Percentiles rank a stretch among this genome's conserved stretches.
These are phyloP conservation scores for Candida corydali DNA, from an alignment of 805 yeast species.

Conservation along the genomic window DNA sequence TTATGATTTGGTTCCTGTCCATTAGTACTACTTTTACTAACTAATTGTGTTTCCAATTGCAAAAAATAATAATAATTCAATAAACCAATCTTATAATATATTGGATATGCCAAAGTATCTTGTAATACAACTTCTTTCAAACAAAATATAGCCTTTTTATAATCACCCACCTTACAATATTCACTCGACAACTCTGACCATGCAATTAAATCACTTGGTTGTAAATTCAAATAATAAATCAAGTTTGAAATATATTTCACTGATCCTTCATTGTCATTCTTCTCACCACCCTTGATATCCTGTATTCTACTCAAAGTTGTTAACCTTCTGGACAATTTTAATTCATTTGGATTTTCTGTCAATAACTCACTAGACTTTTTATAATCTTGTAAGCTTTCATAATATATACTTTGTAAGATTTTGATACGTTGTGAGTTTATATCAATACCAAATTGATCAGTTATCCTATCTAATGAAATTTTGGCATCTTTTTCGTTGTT, in stretches of 20 bases:
- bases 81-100: conserved; percentile 58
- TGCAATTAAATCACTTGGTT: conserved; percentile 70
- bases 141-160: conserved; percentile 62
- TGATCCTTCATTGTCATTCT: background rate
- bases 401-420: conserved; percentile 49
- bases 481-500: conserved; percentile 71
- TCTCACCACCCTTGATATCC: conserved; percentile 8
- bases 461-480: conserved; percentile 54
- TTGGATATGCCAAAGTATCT: conserved; percentile 66
- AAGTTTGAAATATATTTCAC: conserved; percentile 54
- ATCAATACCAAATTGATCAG: conserved; percentile 56
- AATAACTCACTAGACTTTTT: conserved; percentile 25
- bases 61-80: conserved; percentile 28
- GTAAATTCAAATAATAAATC: conserved; percentile 50
- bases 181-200: conserved; percentile 75
- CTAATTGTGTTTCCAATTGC: no score
- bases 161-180: conserved; percentile 59
- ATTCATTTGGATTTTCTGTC: conserved; percentile 30
- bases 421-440: conserved; percentile 52
- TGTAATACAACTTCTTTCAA: conserved; percentile 66
- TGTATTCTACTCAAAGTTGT: conserved; percentile 28
- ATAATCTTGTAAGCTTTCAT: conserved; percentile 46
- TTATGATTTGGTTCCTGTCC: no score
- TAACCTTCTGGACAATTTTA: conserved; percentile 33
- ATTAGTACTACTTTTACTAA: no score